Evolutionary conservation across 2,329 filamentous ascomycete genomes (phyloP).

Genomic region (Colletotrichum sp.): DNA sequence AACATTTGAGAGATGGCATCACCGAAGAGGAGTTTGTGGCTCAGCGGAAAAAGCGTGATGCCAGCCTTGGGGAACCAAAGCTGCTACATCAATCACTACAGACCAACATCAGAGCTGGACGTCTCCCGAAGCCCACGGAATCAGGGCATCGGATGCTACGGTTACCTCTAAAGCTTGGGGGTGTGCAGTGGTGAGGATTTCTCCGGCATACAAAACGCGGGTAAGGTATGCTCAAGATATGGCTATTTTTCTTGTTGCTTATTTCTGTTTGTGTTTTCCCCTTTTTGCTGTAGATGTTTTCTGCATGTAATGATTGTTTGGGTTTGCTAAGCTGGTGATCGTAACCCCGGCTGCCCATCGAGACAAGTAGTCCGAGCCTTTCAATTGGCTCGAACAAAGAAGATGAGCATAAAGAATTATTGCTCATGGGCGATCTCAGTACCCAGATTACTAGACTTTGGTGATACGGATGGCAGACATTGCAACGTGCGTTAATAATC

Average conservation of each 20-base stretch:
- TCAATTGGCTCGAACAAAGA: neutral
- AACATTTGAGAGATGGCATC: slow-evolving; percentile 48
- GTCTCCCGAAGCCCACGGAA: slow-evolving; percentile 38
- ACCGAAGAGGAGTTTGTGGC: slow-evolving; percentile 48
- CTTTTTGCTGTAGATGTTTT: neutral
- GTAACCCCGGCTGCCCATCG: neutral
- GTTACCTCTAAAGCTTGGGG: slow-evolving; percentile 34
- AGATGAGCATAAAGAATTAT: neutral
- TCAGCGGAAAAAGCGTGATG: slow-evolving; percentile 47
- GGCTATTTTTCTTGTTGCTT: neutral
- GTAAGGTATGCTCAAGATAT: neutral
- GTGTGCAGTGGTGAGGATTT: slow-evolving; percentile 56
- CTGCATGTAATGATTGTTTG: neutral
- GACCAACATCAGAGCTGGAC: slow-evolving; percentile 55
- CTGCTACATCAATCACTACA: slow-evolving; percentile 57
- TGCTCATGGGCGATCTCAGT: neutral
- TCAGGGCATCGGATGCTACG: slow-evolving; percentile 36
- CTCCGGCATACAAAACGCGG: neutral
- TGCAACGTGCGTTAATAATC: neutral
- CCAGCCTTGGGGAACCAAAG: slow-evolving; percentile 44
- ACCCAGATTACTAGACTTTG: neutral
- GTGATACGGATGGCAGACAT: neutral
- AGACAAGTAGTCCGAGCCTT: neutral
- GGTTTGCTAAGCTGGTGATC: neutral
- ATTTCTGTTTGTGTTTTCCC: too few relatives aligned